Base-by-base conservation (phyloP, 345 rosid species). In the Ceriops zippeliana region DNA sequence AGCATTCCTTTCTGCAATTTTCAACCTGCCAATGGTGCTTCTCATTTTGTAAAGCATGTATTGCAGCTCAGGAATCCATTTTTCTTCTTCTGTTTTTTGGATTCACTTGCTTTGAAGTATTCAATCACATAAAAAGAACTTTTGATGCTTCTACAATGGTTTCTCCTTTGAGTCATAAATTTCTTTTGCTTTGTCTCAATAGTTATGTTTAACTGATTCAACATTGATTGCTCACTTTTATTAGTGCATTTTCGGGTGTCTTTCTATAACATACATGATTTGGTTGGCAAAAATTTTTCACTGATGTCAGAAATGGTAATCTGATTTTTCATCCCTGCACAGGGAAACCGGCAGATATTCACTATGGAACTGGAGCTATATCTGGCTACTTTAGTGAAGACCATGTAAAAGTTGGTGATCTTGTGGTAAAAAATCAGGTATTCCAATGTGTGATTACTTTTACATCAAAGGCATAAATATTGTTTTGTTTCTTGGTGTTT, bases 321-420 rank as follows among this genome's bases (percentile, higher is more conserved):
- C 26, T 74, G 26, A 28, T n/a, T 17, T 69, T 21, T 21, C 47
- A 28, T 72, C 16, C 61, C 67, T 31, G 46, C 74, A 67, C 86
- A 93, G 98, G 96, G 60, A 77, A 77, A 69, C 60, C 80, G 1
- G 98, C 97, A 7, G 88, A 79, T 22, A 93, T 93, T 79, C 97
- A 84, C 62, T 91, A 95, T 54, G 98, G 98, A 31, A 83, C 87
- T 79, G 98, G 98, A 66, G 83, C 96, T 56, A 91, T 77, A 49
- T 72, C 80, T 64, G 77, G 97, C n/a, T 91, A 83, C 84, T 91
- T 88, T 68, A 95, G 97, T 67, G 72, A 86, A 73, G 99, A 95
- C 82, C 67, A 80, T 30, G 90, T 95, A 49, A 81, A 83, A 34
- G 86, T 91, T 42, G 99, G 99, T 72, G 86, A 84, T 66, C 65